Conservation (phyloP, 139 green algal genomes). For the Diplosphaera chodatii region DNA sequence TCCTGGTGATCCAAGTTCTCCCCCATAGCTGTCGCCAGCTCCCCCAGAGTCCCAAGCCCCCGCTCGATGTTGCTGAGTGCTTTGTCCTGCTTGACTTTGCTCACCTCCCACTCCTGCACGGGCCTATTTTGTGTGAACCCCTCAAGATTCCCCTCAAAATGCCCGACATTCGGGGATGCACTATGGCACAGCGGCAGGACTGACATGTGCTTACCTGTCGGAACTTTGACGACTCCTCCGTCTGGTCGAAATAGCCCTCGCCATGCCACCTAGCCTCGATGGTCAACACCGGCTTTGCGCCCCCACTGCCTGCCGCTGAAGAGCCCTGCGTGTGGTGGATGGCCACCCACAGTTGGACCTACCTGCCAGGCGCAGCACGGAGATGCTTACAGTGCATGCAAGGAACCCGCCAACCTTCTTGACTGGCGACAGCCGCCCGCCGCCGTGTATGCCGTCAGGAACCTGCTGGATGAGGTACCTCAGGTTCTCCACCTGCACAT, state of each 20-base stretch:
- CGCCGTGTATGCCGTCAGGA: constrained; percentile 40
- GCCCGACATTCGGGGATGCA: too few species aligned
- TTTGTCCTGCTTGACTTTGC: constrained; percentile 62
- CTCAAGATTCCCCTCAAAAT: too few species aligned
- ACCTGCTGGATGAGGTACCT: constrained; percentile 49
- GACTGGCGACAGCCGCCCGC: not conserved
- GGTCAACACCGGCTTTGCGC: constrained; percentile 10
- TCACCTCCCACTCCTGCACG: constrained; percentile 60
- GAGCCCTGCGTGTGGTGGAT: constrained; percentile 10
- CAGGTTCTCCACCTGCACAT: constrained; percentile 54
- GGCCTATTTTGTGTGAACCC: too few species aligned
- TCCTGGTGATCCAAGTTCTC: constrained; percentile 73
- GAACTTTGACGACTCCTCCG: constrained; percentile 46
- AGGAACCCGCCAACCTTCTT: not conserved
- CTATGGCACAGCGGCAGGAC: too few species aligned
- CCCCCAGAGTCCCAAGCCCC: constrained; percentile 59
- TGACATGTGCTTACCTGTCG: too few species aligned
- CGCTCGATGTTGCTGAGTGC: constrained; percentile 66
- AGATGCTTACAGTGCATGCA: too few species aligned
- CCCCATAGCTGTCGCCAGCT: constrained; percentile 66
- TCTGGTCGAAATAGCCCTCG: constrained; percentile 42
- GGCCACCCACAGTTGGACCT: too few species aligned
- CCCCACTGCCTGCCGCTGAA: not conserved
- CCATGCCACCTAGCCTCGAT: not conserved
- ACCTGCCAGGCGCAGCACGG: too few species aligned